Evolutionary conservation across 1,284 basidiomycete species (phyloP), one percentile per base, ranked within the genome.

Genomic region (Ustilago tritici): DNA sequence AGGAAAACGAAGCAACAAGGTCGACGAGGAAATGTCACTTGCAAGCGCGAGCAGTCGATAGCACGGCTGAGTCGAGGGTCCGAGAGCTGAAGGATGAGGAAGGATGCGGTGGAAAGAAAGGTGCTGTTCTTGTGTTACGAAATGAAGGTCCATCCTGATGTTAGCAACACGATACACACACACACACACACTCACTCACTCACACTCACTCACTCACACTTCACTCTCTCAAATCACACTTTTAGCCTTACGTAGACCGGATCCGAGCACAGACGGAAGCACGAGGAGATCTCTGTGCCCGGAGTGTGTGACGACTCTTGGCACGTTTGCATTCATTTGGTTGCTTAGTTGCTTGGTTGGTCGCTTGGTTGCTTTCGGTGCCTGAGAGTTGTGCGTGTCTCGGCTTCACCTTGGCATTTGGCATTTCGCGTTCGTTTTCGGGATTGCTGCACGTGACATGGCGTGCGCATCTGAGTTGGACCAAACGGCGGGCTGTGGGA

Each of bases 251-350:
- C 23, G 19, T 46, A 19, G 19, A 46, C n/a, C 1, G 43, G 43
- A 46, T 19, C 43, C 7, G 43, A 46, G 40, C 40, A 41, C 14
- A 15, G 10, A 41, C 14, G 11, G 40, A 41, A 15, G 40, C 40
- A 41, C 40, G 40, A 41, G 40, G n/a, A 10, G 19, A 19, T 49
- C 2, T 49, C 8, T 49, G 23, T 49, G 3, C 3, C 23, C 23
- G 23, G 23, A 23, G 23, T 23, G 23, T 23, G 23, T 23, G 23
- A 23, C 23, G 46, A 49, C 53, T 35, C 53, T 55, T 55, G n/a
- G 53, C 53, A 55, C 53, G 53, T 56, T 56, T 46, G 32, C 53
- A 35, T 56, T 56, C 34, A n/a, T 23, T 57, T 49, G 46, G n/a
- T 19, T 49, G 43, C 56, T 40, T 57, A 32, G 40, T 41, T 11